These are phyloP conservation scores for Albophoma yamanashiensis DNA, from an alignment of 2,329 filamentous ascomycete genomes.

Conservation along the genomic window DNA sequence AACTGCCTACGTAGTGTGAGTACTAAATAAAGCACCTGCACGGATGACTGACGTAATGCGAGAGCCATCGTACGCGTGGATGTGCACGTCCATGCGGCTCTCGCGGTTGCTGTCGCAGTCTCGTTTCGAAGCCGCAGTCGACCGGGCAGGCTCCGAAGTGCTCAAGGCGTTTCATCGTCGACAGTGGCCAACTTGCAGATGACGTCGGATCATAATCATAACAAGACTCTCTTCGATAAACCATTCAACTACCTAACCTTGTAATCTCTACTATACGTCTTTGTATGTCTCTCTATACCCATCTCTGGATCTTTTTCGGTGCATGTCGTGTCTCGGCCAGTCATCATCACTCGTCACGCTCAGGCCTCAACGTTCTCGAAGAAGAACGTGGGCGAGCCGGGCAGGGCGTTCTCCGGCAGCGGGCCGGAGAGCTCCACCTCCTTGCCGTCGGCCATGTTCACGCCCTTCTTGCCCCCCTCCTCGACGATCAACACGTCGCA, in stretches of 20 bases:
- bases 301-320: too few species aligned
- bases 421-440: constrained; percentile 47
- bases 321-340: not conserved
- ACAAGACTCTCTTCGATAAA: not conserved
- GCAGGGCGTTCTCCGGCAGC: constrained; percentile 64
- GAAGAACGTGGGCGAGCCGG: constrained; percentile 69
- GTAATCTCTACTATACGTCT: not conserved
- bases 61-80: too few species aligned
- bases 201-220: not conserved
- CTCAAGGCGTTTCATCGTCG: not conserved
- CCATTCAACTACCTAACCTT: not conserved
- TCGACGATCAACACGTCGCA: constrained; percentile 64
- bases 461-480: constrained; percentile 57
- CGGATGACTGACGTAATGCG: too few species aligned
- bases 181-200: not conserved
- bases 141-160: not conserved
- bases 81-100: not conserved
- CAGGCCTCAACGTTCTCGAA: constrained; percentile 62
- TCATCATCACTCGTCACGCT: not conserved
- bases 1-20: too few species aligned
- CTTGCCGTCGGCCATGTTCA: constrained; percentile 37
- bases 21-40: too few species aligned
- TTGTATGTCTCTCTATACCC: not conserved
- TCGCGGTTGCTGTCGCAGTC: not conserved
- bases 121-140: not conserved